Base-by-base conservation (phyloP, 2,329 filamentous ascomycete genomes). In the Mycogone perniciosa region DNA sequence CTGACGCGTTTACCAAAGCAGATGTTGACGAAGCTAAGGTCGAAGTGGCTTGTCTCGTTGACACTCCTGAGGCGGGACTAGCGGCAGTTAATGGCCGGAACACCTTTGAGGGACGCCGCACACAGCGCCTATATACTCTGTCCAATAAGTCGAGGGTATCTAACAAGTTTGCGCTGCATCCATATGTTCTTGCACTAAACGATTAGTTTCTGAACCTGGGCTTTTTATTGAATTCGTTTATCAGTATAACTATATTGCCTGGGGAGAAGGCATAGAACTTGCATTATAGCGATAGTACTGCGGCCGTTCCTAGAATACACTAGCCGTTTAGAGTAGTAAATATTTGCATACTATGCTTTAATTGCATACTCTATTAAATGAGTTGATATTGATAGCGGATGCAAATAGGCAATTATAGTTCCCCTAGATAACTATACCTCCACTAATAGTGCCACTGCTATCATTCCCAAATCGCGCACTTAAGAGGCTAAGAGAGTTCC, bases 131-230 rank as follows among this genome's bases (percentile, higher is more conserved):
- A 44, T 70, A 70, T 55, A 64, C 67, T 8, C 57, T 71, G 26
- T 52, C 69, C 33, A 67, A 69, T 59, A 71, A 71, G 54, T 65
- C 64, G 7, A 59, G 66, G 11, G 60, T 59, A 4, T 71, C 71
- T 56, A 65, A 70, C 56, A 66, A 65, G 51, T 71, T 69, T 51
- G 57, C 56, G 31, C 51, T 67, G 0, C 59, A 70, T 6, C 62
- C 63, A 7, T 56, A 61, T 20, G 64, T 71, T 4, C 57, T 71
- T 20, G 64, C 67, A 1, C 59, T 72, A 40, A 71, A 71, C 49
- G 63, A 70, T 30, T 64, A 65, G 51, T 71, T 71, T 51, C 59
- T 73, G n/a, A 67, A 68, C 44, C 58, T 60, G 11, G 67, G 66
- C 0, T 71, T 65, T 43, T 57, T 66, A 20, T 46, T 71, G 13